Conservation (phyloP, 768 basidiomycete species). For the Hypsizygus marmoreus region DNA sequence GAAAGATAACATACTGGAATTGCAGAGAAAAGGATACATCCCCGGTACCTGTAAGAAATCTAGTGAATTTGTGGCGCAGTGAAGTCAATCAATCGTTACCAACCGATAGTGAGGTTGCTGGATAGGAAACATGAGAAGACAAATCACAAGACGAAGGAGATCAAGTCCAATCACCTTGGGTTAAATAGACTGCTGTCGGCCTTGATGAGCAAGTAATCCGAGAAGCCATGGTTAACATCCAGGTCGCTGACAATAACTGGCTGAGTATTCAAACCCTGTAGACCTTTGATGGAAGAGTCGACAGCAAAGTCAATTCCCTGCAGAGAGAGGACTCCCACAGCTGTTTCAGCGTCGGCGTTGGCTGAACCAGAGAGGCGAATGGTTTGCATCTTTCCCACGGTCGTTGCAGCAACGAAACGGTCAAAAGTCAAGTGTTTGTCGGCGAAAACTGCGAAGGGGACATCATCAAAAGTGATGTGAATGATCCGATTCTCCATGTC, state of each 20-base stretch:
- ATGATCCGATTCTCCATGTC: constrained; percentile 66
- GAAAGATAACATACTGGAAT: constrained; percentile 46
- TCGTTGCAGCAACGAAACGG: constrained; percentile 62
- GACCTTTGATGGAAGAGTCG: constrained; percentile 55
- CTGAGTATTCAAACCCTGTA: constrained; percentile 63
- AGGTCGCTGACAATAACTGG: constrained; percentile 58
- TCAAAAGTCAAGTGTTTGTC: constrained; percentile 55
- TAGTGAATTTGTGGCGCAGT: constrained; percentile 15
- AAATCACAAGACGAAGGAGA: background rate
- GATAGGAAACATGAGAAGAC: constrained; percentile 18
- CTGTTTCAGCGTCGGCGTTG: constrained; percentile 61
- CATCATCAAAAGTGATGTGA: constrained; percentile 55
- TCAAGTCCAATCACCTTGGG: constrained; percentile 62
- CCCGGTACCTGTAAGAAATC: constrained; percentile 51
- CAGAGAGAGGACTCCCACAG: constrained; percentile 62
- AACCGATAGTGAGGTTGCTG: constrained; percentile 47
- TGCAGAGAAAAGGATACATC: constrained; percentile 63
- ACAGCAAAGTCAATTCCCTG: constrained; percentile 61
- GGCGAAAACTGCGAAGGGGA: constrained; percentile 59
- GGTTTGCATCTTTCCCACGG: constrained; percentile 44
- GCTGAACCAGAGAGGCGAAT: constrained; percentile 56
- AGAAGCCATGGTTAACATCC: constrained; percentile 69
- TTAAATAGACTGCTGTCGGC: constrained; percentile 63
- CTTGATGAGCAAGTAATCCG: constrained; percentile 68
- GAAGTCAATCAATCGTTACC: constrained; percentile 11